Percentiles rank a stretch among this genome's conserved stretches.
phyloP scores from a whole-genome alignment of 2,329 filamentous ascomycete genomes.

The Clonostachys rosea region DNA sequence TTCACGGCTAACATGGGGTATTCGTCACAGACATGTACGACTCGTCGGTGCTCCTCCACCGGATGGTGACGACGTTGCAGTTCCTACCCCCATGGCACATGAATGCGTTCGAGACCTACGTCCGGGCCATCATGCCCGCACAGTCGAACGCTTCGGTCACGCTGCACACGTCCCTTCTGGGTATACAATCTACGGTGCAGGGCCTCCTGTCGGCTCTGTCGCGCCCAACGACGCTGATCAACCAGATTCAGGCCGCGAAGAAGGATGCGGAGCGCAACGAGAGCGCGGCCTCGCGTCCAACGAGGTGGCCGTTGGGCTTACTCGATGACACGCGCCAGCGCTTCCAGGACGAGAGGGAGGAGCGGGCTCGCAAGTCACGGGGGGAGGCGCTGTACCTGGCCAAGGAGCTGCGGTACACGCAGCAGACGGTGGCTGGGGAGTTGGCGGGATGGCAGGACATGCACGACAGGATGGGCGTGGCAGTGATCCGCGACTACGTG shows the following conservation, averaged over 20 bases:
- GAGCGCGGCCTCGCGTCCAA: constrained; percentile 67
- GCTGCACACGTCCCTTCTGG: constrained; percentile 73
- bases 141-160: constrained; percentile 69
- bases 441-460: constrained; percentile 92
- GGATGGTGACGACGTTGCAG: constrained; percentile 47
- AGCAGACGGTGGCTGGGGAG: constrained; percentile 88
- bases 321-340: constrained; percentile 84
- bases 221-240: constrained; percentile 73
- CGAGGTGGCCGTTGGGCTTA: constrained; percentile 75
- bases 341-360: constrained; percentile 78
- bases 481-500: constrained; percentile 72
- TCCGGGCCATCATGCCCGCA: constrained; percentile 56
- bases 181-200: constrained; percentile 78
- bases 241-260: constrained; percentile 67
- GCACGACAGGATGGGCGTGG: constrained; percentile 71
- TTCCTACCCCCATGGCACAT: constrained; percentile 68
- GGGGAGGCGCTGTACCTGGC: constrained; percentile 70
- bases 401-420: constrained; percentile 82
- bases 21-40: constrained; percentile 58
- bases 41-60: constrained; percentile 51
- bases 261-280: constrained; percentile 75
- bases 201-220: constrained; percentile 77
- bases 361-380: constrained; percentile 67
- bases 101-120: constrained; percentile 68
- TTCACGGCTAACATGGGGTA: not conserved